Base-by-base conservation (phyloP, 495 filamentous ascomycete species). In the Pseudotulostoma volvatum region DNA sequence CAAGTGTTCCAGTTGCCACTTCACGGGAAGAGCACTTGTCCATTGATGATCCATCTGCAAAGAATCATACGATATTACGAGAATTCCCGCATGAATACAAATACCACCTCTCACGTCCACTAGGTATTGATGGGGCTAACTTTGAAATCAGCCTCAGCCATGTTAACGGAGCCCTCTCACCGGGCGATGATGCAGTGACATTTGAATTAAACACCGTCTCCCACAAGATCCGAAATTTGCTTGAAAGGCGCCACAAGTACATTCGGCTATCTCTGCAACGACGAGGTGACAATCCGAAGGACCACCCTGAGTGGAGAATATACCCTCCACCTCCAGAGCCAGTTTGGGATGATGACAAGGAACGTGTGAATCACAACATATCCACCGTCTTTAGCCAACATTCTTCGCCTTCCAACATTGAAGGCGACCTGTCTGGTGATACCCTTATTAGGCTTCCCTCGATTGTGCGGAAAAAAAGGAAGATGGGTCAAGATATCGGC, bases 251-350 rank as follows among this genome's bases (percentile, higher is more conserved):
- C 20, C 75, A 84, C 47, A 93, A 84, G 47, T 96, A 95, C 56
- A 79, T 96, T 20, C 63, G 70, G 3, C 55, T 94, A n/a, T 96
- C 92, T 0, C 59, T 88, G 9, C 90, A 97, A 51, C 68, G 75
- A 9, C 67, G 75, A 8, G 63, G 61, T 4, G 81, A 92, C 48
- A 93, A 96, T 47, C 90, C 90, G 0, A 87, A 82, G 42, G 82
- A 96, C 59, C 72, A 79, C 9, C 68, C 77, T 1, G 69, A 63
- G 31, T 97, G 92, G 92, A 64, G 70, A 37, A 81, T 97, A 34
- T 96, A 97, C 47, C 90, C 90, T 17, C 74, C 76, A 1, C 88
- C 83, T 13, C 90, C 87, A 13, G 83, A 86, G 44, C 87, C 90
- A 7, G 82, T 78, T 0, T 95, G 90, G 90, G 69, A 81, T 46